Evolutionary conservation across 371 early-diverging fungal genomes (phyloP), one percentile per base, ranked within the genome.

Genomic region (Syncephalis plumigaleata): DNA sequence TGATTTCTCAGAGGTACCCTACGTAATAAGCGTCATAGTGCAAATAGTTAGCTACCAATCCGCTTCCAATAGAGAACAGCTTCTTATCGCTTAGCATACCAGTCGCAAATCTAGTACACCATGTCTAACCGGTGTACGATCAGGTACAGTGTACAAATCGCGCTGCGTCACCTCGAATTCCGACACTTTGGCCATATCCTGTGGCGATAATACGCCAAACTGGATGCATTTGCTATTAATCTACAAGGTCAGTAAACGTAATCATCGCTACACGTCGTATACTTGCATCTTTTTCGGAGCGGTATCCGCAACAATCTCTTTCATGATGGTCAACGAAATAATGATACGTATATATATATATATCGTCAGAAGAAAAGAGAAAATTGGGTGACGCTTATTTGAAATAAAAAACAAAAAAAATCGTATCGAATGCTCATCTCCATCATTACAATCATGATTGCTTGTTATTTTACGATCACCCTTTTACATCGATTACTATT

Each of bases 81-180:
- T n/a, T n/a, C n/a, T n/a, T n/a, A n/a, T n/a, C n/a, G n/a, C n/a
- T n/a, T n/a, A n/a, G n/a, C n/a, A n/a, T n/a, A n/a, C n/a, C 62
- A 96, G 65, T 51, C 89, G 71, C 57, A 75, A 64, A 66, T 96
- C 97, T 21, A 96, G 76, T 23, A 84, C 91, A 57, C 97, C 93
- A 55, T 80, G 75, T 52, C 72, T 73, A 48, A 81, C 85, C 16
- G 91, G 90, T 21, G 70, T 71, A 24, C 84, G 74, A 48, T 73
- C 74, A 48, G 81, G 77, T 15, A 82, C 67, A 50, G 79, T 79
- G 60, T 92, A 98, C 23, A 98, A 74, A 68, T 98, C 90, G 45
- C 89, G 77, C 54, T 92, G 81, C 17, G 80, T 79, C 37, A 95
- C 76, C 64, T 88, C 87, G 36, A 96, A 68, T 53, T 92, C 91